A percentile compares a stretch with the other conserved stretches of the same genome.
Conservation (phyloP, 75 land plant genomes). For the Adiantum capillusveneris region DNA sequence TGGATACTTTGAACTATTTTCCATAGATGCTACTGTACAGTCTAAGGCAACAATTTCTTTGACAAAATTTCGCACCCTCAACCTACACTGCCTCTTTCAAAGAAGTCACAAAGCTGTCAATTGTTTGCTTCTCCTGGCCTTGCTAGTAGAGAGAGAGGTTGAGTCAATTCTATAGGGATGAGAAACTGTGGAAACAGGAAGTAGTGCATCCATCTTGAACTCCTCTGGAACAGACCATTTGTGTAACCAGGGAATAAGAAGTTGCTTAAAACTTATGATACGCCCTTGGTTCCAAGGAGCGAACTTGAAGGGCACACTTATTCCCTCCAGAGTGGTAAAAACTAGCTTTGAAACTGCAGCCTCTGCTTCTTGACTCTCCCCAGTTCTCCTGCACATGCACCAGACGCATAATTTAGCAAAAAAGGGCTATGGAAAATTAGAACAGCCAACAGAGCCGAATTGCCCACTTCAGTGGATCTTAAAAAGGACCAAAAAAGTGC, state of each 20-base stretch:
- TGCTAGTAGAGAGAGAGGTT: neutral
- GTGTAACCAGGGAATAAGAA: neutral
- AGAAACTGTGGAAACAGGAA: neutral
- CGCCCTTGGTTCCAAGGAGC: slow-evolving; percentile 89
- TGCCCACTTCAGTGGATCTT: too few relatives aligned
- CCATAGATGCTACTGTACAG: too few relatives aligned
- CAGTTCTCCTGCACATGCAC: slow-evolving; percentile 48
- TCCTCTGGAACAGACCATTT: neutral
- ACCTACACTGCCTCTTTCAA: neutral
- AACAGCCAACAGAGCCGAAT: too few relatives aligned
- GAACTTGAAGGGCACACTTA: slow-evolving; percentile 51
- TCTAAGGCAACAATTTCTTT: too few relatives aligned
- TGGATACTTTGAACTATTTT: too few relatives aligned
- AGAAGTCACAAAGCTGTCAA: neutral
- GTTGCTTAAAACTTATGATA: slow-evolving; percentile 25
- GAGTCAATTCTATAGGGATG: neutral
- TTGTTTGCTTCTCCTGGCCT: neutral
- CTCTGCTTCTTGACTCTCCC: slow-evolving; percentile 16
- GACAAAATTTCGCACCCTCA: neutral
- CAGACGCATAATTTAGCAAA: too few relatives aligned
- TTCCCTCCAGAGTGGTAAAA: slow-evolving; percentile 37
- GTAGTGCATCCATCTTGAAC: neutral
- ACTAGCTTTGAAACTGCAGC: slow-evolving; percentile 64
- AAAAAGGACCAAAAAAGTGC: too few relatives aligned
- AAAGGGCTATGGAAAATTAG: too few relatives aligned